Evolutionary conservation across 2,329 filamentous ascomycete species (phyloP).

Genomic region (Xylaria arbuscula): DNA sequence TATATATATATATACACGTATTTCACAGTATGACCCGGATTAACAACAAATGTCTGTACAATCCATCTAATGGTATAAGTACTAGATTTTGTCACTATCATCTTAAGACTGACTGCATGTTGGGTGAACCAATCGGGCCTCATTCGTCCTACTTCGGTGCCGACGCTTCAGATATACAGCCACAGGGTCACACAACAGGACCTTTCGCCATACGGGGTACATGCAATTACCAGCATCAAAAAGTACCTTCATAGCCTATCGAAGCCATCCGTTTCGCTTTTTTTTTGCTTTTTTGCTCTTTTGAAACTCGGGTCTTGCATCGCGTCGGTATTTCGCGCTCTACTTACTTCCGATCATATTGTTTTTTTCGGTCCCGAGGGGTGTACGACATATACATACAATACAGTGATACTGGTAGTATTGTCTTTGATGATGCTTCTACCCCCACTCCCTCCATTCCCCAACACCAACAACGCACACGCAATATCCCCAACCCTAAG

Average conservation of each 20-base stretch:
- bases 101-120: neutral
- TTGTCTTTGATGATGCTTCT: neutral
- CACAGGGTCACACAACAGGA: neutral
- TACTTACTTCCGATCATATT: neutral
- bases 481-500: slow-evolving; percentile 36
- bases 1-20: too few relatives aligned
- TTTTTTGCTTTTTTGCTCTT: neutral
- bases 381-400: neutral
- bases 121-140: neutral
- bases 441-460: neutral
- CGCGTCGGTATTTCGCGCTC: neutral
- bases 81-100: neutral
- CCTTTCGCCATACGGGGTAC: neutral
- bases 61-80: neutral
- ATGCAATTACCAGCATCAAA: neutral
- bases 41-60: too few relatives aligned
- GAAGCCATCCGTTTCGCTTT: too few relatives aligned
- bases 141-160: neutral
- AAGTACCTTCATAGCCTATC: neutral
- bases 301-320: neutral
- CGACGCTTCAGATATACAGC: neutral
- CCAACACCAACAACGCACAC: neutral
- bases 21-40: too few relatives aligned
- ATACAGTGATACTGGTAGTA: too few relatives aligned
- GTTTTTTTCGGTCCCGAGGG: slow-evolving; percentile 31